Conservation (phyloP, 225 moss, liverwort and hornwort genomes). For the Polytrichum commune region DNA sequence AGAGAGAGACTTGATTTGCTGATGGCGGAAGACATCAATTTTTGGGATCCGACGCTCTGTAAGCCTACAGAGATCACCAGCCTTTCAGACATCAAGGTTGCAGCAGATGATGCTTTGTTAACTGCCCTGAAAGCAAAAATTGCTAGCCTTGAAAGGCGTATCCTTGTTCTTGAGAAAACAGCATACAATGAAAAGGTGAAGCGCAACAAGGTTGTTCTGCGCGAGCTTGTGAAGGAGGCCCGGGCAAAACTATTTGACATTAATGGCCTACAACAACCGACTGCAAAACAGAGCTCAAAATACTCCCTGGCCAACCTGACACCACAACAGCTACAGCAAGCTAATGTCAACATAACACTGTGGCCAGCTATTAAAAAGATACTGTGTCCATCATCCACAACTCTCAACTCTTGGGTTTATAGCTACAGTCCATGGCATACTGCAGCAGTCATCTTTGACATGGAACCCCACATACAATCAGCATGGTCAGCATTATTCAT, state of each 20-base stretch:
- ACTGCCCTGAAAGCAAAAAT: conserved; percentile 1
- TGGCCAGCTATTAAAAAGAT: conserved; percentile 20
- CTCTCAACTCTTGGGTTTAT: conserved; percentile 36
- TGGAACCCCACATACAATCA: conserved; percentile 4
- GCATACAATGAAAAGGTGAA: neutral
- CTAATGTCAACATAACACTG: conserved; percentile 18
- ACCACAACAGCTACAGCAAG: conserved; percentile 11
- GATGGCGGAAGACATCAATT: too few relatives aligned
- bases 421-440: conserved; percentile 24
- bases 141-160: neutral
- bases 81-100: too few relatives aligned
- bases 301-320: conserved; percentile 17
- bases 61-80: too few relatives aligned
- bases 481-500: conserved; percentile 28
- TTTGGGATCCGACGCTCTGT: too few relatives aligned
- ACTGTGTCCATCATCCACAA: conserved; percentile 12
- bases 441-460: conserved; percentile 13
- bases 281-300: conserved; percentile 16
- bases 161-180: conserved; percentile 14
- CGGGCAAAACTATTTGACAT: conserved; percentile 10
- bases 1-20: too few relatives aligned
- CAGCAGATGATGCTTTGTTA: too few relatives aligned
- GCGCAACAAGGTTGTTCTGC: conserved; percentile 21
- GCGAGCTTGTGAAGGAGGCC: conserved; percentile 33
- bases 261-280: conserved; percentile 12